Base-by-base conservation (phyloP, 768 basidiomycete species). In the Tephrocybe rancida region DNA sequence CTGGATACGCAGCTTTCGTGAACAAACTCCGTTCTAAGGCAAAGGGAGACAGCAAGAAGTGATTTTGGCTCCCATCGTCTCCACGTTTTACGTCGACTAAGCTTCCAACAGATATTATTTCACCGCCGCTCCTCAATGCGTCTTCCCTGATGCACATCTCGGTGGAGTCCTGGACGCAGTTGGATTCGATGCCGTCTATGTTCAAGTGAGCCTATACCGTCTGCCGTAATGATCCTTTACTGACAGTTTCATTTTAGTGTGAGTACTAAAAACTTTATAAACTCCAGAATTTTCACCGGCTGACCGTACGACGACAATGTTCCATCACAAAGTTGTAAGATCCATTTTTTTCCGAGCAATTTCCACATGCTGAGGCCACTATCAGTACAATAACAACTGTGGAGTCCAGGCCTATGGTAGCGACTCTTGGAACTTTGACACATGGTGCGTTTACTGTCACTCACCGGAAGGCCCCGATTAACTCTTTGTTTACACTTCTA, bases 171-270 rank as follows among this genome's bases (percentile, higher is more conserved):
- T 87, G 52, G 76, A 85, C 60, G 70, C 74, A n/a, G 85, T 81
- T 19, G 73, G 72, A 0, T 87, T 86, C 56, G 86, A 88, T 67
- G 83, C 82, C 1, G 70, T 88, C 50, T 86, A 85, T 62, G 85
- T 87, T 35, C 86, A 86, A 65, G 83, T 86, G 66, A 74, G 80
- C 73, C 39, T 46, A 62, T 50, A 2, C 14, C n/a, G 11, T 5
- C 4, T 37, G n/a, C 45, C 22, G 59, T 44, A 5, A 11, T 25
- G 35, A n/a, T 43, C 5, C 18, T 37, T 37, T 25, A 22, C 18
- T 39, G 24, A 26, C 48, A 27, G 38, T 3, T 43, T 18, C 24
- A 22, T 35, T 37, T 27, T 27, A 54, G 54, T 61, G 56, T 55
- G 21, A 54, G 54, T 47, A 14, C 18, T 24, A 9, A 16, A 37